A percentile compares a stretch with the other conserved stretches of the same genome.
Evolutionary conservation across 208 protist species (phyloP).

Genomic region (Crithidia fasciculata): DNA sequence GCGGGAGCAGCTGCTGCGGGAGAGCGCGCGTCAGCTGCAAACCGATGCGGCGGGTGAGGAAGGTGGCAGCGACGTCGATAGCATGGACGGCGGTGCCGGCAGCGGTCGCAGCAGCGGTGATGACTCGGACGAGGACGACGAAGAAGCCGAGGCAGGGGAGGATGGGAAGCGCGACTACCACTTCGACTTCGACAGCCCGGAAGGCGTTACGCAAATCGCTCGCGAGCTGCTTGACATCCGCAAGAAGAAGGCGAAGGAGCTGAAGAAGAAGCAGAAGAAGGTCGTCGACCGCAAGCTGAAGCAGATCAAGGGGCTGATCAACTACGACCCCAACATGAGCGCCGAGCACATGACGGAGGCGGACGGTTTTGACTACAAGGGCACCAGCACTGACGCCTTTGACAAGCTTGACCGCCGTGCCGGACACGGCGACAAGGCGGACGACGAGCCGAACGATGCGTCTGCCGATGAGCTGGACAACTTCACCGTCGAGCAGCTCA

Average conservation of each 20-base stretch:
- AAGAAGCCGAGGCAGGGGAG: constrained; percentile 32
- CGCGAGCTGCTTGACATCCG: constrained; percentile 85
- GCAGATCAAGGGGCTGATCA: constrained; percentile 92
- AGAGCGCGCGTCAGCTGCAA: constrained; percentile 46
- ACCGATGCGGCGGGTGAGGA: constrained; percentile 23
- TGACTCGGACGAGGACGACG: constrained; percentile 21
- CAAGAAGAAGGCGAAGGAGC: constrained; percentile 83
- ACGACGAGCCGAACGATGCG: constrained; percentile 7
- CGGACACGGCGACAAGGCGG: constrained; percentile 5
- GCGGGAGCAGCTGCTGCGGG: constrained; percentile 85
- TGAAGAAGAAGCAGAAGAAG: constrained; percentile 94
- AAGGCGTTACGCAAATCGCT: constrained; percentile 84
- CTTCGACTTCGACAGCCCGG: constrained; percentile 83
- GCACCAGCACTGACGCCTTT: constrained; percentile 23
- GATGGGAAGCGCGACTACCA: constrained; percentile 44
- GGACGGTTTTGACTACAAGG: constrained; percentile 58
- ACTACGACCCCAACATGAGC: constrained; percentile 87
- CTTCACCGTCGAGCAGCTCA: constrained; percentile 82
- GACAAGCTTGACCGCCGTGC: constrained; percentile 23
- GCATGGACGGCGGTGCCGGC: constrained; percentile 37
- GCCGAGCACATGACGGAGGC: constrained; percentile 75
- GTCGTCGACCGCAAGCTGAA: constrained; percentile 92
- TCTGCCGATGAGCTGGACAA: constrained; percentile 54
- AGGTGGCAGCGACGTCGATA: constrained; percentile 32
- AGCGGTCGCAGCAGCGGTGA: constrained; percentile 22